Evolutionary conservation across 352 stramenopile species (phyloP), one percentile per base, ranked within the genome.

Genomic region (Phytophthora syringae): DNA sequence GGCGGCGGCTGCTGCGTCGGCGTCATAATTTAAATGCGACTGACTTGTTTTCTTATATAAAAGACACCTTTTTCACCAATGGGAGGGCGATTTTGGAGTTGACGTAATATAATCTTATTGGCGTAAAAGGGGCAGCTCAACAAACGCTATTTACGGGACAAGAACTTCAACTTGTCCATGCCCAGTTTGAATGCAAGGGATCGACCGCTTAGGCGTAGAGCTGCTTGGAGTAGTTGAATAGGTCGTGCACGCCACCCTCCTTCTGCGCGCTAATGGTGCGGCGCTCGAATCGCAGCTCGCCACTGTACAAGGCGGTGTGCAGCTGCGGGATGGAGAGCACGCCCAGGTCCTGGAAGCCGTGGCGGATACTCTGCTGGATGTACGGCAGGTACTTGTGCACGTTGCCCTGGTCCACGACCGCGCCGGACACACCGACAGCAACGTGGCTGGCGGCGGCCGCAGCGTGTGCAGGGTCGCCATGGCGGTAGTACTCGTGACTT

Each of bases 351-450:
- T 99, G 97, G 71, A 99, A 93, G 37, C 97, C 97, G 76, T 99
- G 97, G 63, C 92, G 85, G 47, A 99, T 94, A 53, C 97, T 98
- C 81, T 99, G 95, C 57, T 97, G 88, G 37, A 99, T 80, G 80
- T 99, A 99, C 16, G 97, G 97, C 44, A 99, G 87, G 84, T 99
- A 99, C 63, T 97, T 85, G 71, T 94, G 82, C 24, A 99, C 78
- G 39, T 93, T 98, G 55, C 98, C 98, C 71, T 99, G 99, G 78
- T 99, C 98, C 25, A 98, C 93, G 21, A 99, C 98, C 9, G 97
- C 92, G 32, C 98, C 98, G 34, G 91, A 97, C 9, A 99, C 98
- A 54, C 98, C 97, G 64, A 99, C 98, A 7, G 97, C 97, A 12
- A 99, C 93, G 76, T 99, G 98, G 52, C 98, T 90, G 13, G 82